phyloP scores from a whole-genome alignment of 345 rosid genomes.

The Eucalyptus lansdowneana region DNA sequence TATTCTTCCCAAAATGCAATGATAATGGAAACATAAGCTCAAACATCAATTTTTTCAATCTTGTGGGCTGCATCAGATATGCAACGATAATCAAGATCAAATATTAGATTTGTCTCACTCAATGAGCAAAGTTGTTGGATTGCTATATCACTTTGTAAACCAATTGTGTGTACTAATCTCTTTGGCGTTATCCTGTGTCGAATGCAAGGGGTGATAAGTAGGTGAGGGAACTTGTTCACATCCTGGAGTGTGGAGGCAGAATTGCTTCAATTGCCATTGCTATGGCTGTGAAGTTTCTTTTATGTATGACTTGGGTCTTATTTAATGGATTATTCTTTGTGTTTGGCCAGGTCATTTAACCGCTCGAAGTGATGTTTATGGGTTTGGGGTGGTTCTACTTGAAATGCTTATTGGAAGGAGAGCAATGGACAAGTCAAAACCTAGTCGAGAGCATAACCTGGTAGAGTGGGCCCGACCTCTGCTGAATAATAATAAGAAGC shows the following conservation, averaged over 20 bases:
- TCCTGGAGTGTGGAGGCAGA: neutral
- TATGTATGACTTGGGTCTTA: neutral
- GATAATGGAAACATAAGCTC: neutral
- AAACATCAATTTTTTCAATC: neutral
- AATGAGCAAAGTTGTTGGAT: neutral
- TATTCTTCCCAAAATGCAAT: neutral
- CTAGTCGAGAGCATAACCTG: constrained; percentile 82
- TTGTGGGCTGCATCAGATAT: neutral
- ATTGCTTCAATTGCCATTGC: neutral
- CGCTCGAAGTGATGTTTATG: constrained; percentile 92
- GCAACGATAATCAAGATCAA: neutral
- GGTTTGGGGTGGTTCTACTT: constrained; percentile 88
- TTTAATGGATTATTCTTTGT: neutral
- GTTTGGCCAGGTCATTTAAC: constrained; percentile 77
- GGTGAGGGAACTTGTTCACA: neutral
- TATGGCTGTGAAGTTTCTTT: neutral
- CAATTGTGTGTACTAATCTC: neutral
- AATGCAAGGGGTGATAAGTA: neutral
- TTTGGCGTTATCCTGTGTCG: neutral
- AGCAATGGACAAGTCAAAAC: constrained; percentile 87
- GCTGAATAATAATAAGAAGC: constrained; percentile 75
- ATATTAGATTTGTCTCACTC: neutral
- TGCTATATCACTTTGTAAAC: neutral
- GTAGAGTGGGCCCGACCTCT: constrained; percentile 98
- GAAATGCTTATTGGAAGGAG: constrained; percentile 95